A percentile compares a stretch with the other conserved stretches of the same genome.
These are phyloP conservation scores for Paecilomyces niveus DNA, from an alignment of 2,329 filamentous ascomycete genomes.

Conservation along the genomic window DNA sequence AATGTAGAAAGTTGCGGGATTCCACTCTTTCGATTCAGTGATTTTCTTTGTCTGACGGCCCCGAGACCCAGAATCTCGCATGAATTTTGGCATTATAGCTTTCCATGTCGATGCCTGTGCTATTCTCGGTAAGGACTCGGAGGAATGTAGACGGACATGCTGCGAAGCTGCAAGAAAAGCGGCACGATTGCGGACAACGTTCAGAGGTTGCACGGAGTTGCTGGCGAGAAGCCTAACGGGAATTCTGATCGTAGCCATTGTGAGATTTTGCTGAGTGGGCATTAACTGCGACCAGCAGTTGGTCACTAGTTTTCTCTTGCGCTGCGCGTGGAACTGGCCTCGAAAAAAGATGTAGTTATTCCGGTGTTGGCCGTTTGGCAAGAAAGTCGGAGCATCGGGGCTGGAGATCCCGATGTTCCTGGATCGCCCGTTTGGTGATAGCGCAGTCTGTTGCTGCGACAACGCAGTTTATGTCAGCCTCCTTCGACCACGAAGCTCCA, in stretches of 20 bases:
- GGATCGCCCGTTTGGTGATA: constrained; percentile 10
- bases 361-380: not conserved
- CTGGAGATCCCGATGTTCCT: not conserved
- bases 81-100: constrained; percentile 57
- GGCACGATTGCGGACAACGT: constrained; percentile 1
- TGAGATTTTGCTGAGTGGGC: not conserved
- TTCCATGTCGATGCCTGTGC: constrained; percentile 60
- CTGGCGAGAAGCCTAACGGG: constrained; percentile 1
- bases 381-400: not conserved
- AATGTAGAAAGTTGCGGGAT: constrained; percentile 76
- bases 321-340: not conserved
- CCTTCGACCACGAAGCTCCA: not conserved
- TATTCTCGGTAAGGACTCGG: constrained; percentile 40
- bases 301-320: not conserved
- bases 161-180: constrained; percentile 2
- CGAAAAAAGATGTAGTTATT: constrained; percentile 10
- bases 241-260: constrained; percentile 6
- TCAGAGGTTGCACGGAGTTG: constrained; percentile 1
- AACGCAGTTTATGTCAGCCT: not conserved
- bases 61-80: constrained; percentile 31
- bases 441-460: constrained; percentile 9
- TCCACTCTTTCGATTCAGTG: constrained; percentile 59
- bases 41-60: constrained; percentile 17
- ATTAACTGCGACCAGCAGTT: not conserved
- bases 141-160: constrained; percentile 16